Evolutionary conservation across 2,329 filamentous ascomycete genomes (phyloP).

Genomic region (Cordyceps sp.): DNA sequence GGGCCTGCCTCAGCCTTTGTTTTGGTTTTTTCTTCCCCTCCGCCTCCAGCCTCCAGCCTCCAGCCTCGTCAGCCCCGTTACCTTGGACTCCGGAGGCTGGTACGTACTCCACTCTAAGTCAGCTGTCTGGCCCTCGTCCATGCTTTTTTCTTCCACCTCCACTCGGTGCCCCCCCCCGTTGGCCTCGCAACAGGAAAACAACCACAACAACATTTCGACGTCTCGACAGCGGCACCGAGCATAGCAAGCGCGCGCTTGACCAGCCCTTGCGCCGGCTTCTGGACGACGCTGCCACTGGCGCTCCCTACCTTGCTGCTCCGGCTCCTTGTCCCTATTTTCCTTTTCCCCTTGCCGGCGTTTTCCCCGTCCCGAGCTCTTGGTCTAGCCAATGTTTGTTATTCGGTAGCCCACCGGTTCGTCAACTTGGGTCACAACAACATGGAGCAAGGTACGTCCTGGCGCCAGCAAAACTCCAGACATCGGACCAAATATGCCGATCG

Average conservation of each 20-base stretch:
- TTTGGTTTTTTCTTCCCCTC: too few relatives aligned
- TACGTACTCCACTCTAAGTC: slow-evolving; percentile 3
- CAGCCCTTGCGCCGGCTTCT: slow-evolving; percentile 2
- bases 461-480: slow-evolving; percentile 3
- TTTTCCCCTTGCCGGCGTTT: too few relatives aligned
- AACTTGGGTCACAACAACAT: slow-evolving; percentile 19
- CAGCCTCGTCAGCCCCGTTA: too few relatives aligned
- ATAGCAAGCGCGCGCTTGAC: slow-evolving; percentile 13
- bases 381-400: slow-evolving; percentile 23
- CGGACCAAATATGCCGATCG: slow-evolving; percentile 1
- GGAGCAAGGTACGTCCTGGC: slow-evolving; percentile 18
- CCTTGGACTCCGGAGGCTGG: not conserved
- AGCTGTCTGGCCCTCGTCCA: slow-evolving; percentile 2
- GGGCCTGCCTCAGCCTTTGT: too few relatives aligned
- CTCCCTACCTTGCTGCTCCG: not conserved
- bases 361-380: too few relatives aligned
- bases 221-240: slow-evolving; percentile 9
- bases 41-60: too few relatives aligned
- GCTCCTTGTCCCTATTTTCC: slow-evolving; percentile 3
- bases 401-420: slow-evolving; percentile 13
- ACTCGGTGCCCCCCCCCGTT: slow-evolving; percentile 18
- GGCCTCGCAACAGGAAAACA: slow-evolving; percentile 27
- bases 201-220: slow-evolving; percentile 18
- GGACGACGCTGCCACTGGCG: too few relatives aligned
- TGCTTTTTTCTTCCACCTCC: slow-evolving; percentile 15